These are phyloP conservation scores for Begonia loranthoides DNA, from an alignment of 306 rosid species.

Conservation along the genomic window DNA sequence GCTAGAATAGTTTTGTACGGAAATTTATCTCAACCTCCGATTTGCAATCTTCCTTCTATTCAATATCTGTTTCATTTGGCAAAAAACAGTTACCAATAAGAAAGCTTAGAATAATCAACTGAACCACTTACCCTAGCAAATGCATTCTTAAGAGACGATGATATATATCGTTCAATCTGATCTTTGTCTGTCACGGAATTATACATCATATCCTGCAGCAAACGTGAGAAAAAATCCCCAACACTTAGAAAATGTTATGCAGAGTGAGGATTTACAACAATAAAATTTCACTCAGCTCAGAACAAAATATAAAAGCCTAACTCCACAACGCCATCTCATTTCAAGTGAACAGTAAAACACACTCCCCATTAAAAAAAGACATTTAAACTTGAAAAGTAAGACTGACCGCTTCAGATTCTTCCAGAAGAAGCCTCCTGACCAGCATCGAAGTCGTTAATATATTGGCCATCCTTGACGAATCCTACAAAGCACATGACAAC, in stretches of 20 bases:
- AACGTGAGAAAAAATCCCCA: slow-evolving; percentile 10
- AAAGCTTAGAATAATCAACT: slow-evolving; percentile 12
- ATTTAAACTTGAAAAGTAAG: background rate
- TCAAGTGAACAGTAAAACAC: too few relatives aligned
- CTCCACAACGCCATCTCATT: too few relatives aligned
- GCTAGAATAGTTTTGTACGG: too few relatives aligned
- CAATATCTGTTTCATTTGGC: too few relatives aligned
- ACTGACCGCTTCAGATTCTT: slow-evolving; percentile 74
- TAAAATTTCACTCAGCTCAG: too few relatives aligned
- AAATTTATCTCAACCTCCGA: background rate
- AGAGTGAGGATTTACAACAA: background rate
- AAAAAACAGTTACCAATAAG: slow-evolving; percentile 2
- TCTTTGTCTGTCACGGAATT: slow-evolving; percentile 64
- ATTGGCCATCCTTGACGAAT: slow-evolving; percentile 62
- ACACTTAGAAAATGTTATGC: slow-evolving; percentile 5
- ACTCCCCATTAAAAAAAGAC: too few relatives aligned
- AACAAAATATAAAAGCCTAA: too few relatives aligned
- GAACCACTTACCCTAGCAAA: slow-evolving; percentile 69
- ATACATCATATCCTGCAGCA: slow-evolving; percentile 46
- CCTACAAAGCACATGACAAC: slow-evolving; percentile 31
- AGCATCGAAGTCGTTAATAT: slow-evolving; percentile 80
- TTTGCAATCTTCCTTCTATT: background rate
- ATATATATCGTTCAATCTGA: slow-evolving; percentile 75
- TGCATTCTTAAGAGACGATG: slow-evolving; percentile 61
- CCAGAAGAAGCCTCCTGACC: slow-evolving; percentile 86